A percentile compares a stretch with the other conserved stretches of the same genome.
Evolutionary conservation across 805 yeast species (phyloP).

Genomic region (Myxozyma udenii): DNA sequence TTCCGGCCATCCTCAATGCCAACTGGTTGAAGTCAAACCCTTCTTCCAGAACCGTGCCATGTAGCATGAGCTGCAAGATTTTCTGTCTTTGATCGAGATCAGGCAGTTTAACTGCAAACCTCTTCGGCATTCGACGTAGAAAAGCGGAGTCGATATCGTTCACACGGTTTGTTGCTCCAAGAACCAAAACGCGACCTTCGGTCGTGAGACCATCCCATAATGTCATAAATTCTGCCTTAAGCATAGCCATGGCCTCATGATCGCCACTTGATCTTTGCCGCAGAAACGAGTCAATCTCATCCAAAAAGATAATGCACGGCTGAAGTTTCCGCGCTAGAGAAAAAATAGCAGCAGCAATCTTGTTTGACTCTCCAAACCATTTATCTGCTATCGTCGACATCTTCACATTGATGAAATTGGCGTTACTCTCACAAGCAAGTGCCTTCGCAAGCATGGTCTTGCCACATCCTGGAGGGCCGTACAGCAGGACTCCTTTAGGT

Average conservation of each 20-base stretch:
- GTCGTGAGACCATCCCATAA: slow-evolving; percentile 91
- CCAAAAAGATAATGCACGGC: slow-evolving; percentile 93
- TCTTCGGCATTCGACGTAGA: slow-evolving; percentile 87
- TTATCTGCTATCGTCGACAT: slow-evolving; percentile 95
- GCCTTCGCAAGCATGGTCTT: slow-evolving; percentile 97
- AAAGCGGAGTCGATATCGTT: slow-evolving; percentile 90
- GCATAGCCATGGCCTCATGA: slow-evolving; percentile 91
- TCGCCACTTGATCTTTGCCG: slow-evolving; percentile 80
- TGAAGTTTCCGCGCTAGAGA: slow-evolving; percentile 83
- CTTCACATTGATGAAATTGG: slow-evolving; percentile 83
- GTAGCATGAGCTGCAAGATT: slow-evolving; percentile 66
- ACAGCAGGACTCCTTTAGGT: slow-evolving; percentile 88
- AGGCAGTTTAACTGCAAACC: slow-evolving; percentile 77
- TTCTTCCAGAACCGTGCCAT: slow-evolving; percentile 59
- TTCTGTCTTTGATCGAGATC: slow-evolving; percentile 60
- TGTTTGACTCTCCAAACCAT: slow-evolving; percentile 96
- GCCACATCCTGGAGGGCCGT: slow-evolving; percentile 98
- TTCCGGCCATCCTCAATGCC: slow-evolving; percentile 64
- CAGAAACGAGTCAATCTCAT: slow-evolving; percentile 91
- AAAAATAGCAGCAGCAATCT: slow-evolving; percentile 88
- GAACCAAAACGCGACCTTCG: slow-evolving; percentile 60
- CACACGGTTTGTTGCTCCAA: slow-evolving; percentile 94
- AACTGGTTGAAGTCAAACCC: slow-evolving; percentile 59
- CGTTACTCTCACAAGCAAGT: slow-evolving; percentile 85
- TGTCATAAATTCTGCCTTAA: slow-evolving; percentile 96